Conservation (phyloP, 1,284 basidiomycete genomes). For the Fomitopsis schrenkii region DNA sequence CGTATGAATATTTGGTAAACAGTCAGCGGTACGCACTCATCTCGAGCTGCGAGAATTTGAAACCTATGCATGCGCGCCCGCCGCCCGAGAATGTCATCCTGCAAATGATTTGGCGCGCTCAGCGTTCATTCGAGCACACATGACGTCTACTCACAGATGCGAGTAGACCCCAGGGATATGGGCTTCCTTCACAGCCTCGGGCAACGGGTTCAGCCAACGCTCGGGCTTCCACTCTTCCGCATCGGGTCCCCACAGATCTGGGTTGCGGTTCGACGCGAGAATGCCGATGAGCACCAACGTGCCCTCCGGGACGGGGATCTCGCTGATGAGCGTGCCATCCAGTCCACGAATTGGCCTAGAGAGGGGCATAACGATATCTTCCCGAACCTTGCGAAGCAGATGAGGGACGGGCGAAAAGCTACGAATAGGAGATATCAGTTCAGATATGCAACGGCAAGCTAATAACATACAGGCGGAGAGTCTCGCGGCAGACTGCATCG, state of each 20-base stretch:
- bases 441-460: not conserved
- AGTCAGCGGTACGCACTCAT: slow-evolving; percentile 9
- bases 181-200: slow-evolving; percentile 12
- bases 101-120: not conserved
- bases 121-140: not conserved
- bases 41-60: slow-evolving; percentile 16
- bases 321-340: slow-evolving; percentile 33
- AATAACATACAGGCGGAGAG: slow-evolving; percentile 7
- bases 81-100: slow-evolving; percentile 22
- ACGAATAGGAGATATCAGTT: not conserved
- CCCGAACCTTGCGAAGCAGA: slow-evolving; percentile 3
- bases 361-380: slow-evolving; percentile 53
- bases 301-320: slow-evolving; percentile 42
- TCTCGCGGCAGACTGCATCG: slow-evolving; percentile 14
- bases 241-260: slow-evolving; percentile 9
- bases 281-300: slow-evolving; percentile 37
- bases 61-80: slow-evolving; percentile 17
- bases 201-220: slow-evolving; percentile 12
- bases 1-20: no score
- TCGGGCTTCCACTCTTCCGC: slow-evolving; percentile 10
- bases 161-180: slow-evolving; percentile 17
- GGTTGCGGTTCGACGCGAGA: slow-evolving; percentile 35
- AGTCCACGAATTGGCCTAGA: slow-evolving; percentile 35
- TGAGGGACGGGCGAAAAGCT: slow-evolving; percentile 6
- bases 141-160: slow-evolving; percentile 10